Evolutionary conservation across 2,329 filamentous ascomycete genomes (phyloP), one percentile per base, ranked within the genome.

Genomic region (Metarhizium robertsii): DNA sequence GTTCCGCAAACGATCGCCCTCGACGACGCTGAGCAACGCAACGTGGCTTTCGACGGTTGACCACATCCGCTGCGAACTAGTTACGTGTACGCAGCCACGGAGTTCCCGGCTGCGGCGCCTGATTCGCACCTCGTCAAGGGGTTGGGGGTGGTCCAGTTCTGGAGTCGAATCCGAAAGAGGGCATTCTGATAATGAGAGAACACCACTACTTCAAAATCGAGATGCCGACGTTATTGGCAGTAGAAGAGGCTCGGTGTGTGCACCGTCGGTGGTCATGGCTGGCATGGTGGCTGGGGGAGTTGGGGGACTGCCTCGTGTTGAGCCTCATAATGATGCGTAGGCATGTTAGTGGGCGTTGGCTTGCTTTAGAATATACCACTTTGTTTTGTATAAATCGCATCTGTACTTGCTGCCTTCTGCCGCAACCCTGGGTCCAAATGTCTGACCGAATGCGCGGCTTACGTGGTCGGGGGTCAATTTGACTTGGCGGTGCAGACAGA

Each of bases 321-420:
- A 52, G 45, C n/a, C 29, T 8, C 73, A 59, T 73, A 70, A 4
- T 6, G n/a, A 16, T 5, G 42, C 5, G 16, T 45, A 40, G 38
- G 14, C 38, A 5, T 16, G 2, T 40, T 13, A 36, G 13, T 8
- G 34, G 13, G 34, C 25, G 25, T 25, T 4, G 25, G 25, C 25
- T 25, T 25, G 25, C 25, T 25, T 25, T 4, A 25, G 4, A 25
- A 25, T 4, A 25, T 25, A 25, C 25, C 25, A 25, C 25, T 25
- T 25, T 4, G 25, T 25, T 25, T 25, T 25, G 3, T 25, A 25
- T 25, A 25, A 4, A 25, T 25, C 25, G 25, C 25, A 4, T 4
- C 25, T 25, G 25, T 25, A 25, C 25, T 25, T 25, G 25, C 25
- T 25, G 25, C 25, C 25, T 25, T 25, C 3, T 25, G 25, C 25